These are phyloP conservation scores for Antitrichia curtipendula DNA, from an alignment of 225 moss, liverwort and hornwort species.

Conservation along the genomic window DNA sequence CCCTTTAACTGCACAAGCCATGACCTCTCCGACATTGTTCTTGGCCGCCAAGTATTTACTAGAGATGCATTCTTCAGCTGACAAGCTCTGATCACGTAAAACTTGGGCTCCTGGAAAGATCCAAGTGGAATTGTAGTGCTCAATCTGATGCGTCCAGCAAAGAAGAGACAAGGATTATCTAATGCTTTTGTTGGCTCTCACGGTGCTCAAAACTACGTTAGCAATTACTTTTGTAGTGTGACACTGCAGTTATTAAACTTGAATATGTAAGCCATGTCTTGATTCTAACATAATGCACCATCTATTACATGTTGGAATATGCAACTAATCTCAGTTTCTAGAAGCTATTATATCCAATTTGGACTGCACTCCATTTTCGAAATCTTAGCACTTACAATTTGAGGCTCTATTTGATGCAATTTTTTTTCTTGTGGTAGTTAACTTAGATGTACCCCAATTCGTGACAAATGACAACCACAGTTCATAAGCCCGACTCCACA, in stretches of 20 bases:
- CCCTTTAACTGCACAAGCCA: neutral
- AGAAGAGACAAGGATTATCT: too few species aligned
- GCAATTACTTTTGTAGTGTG: neutral
- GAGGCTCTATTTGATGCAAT: neutral
- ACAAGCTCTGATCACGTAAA: neutral
- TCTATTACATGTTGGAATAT: neutral
- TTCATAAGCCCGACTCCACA: neutral
- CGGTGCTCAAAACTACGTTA: too few species aligned
- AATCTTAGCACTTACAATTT: neutral
- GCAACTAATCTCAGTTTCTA: neutral
- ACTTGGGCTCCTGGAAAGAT: neutral
- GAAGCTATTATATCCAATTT: neutral
- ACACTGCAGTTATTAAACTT: too few species aligned
- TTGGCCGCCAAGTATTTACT: neutral
- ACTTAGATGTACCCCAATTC: neutral
- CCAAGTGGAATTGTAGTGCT: neutral
- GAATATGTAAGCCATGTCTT: neutral
- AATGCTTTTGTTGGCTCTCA: too few species aligned
- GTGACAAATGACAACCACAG: neutral
- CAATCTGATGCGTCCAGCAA: neutral
- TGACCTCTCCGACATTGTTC: neutral
- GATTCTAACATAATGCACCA: neutral
- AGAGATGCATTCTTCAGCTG: neutral
- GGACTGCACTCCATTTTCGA: neutral
- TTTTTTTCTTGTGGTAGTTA: neutral